Percentiles rank a stretch among this genome's conserved stretches.
phyloP scores from a whole-genome alignment of 176 grass and related monocot genomes.

The Rhynchospora breviuscula region DNA sequence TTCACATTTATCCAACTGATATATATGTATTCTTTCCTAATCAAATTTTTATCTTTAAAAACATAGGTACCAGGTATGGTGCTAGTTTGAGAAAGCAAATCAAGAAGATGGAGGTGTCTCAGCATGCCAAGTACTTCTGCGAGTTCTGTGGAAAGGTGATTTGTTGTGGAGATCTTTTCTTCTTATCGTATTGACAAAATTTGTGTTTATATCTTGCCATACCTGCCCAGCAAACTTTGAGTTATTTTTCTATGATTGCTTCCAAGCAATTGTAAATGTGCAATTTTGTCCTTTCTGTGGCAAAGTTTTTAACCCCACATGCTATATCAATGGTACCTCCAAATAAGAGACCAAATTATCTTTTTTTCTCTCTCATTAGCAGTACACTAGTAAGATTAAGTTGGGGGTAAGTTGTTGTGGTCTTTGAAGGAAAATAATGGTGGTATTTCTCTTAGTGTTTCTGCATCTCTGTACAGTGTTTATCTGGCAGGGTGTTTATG shows the following conservation, averaged over 20 bases:
- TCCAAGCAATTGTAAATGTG: neutral
- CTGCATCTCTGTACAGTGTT: neutral
- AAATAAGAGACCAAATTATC: neutral
- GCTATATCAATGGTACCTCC: neutral
- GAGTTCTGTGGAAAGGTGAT: conserved; percentile 87
- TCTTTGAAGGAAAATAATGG: neutral
- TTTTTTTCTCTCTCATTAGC: neutral
- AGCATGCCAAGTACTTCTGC: conserved; percentile 94
- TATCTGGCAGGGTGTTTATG: neutral
- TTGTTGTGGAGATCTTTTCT: neutral
- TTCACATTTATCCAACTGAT: neutral
- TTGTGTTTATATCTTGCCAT: neutral
- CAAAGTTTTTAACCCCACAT: neutral
- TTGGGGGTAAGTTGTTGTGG: neutral
- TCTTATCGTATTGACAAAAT: neutral
- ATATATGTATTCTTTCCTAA: neutral
- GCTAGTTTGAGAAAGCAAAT: conserved; percentile 96
- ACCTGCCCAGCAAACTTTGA: neutral
- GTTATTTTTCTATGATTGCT: neutral
- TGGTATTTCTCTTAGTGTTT: neutral
- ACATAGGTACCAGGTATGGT: conserved; percentile 82
- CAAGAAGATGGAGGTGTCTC: conserved; percentile 96
- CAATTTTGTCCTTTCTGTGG: neutral
- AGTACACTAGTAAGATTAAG: neutral
- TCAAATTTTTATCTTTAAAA: neutral